Percentiles rank a stretch among this genome's conserved stretches.
phyloP scores from a whole-genome alignment of 176 grass and related monocot species.

The Rhynchospora tenuis region DNA sequence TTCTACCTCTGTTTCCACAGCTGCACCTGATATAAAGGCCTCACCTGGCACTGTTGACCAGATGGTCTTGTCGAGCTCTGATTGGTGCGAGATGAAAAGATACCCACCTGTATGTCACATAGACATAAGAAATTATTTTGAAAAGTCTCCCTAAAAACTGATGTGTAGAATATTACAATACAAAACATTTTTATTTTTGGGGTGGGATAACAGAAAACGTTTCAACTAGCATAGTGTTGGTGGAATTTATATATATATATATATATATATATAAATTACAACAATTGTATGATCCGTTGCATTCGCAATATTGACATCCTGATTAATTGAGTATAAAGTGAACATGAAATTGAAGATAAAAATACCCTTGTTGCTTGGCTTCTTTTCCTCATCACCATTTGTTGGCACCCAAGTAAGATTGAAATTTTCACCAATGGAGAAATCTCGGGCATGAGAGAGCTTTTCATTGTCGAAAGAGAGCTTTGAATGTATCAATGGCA shows the following conservation, averaged over 20 bases:
- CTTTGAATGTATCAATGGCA: conserved; percentile 29
- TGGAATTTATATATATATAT: neutral
- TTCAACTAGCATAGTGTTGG: too few species aligned
- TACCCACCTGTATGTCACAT: neutral
- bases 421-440: conserved; percentile 53
- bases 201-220: too few species aligned
- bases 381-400: conserved; percentile 23
- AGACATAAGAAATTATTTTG: neutral
- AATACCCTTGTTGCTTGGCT: neutral
- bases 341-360: neutral
- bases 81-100: conserved; percentile 16
- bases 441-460: conserved; percentile 47
- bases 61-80: neutral
- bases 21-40: conserved; percentile 67
- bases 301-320: neutral
- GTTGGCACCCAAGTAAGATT: conserved; percentile 44
- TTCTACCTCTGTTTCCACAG: conserved; percentile 40
- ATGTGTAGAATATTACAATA: neutral
- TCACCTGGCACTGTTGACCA: conserved; percentile 67
- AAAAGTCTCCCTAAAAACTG: neutral
- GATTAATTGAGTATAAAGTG: neutral
- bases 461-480: conserved; percentile 49
- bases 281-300: neutral
- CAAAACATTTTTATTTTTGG: neutral
- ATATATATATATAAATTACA: neutral